Conservation (phyloP, 371 early-diverging fungal species). For the Mortierella sp. region DNA sequence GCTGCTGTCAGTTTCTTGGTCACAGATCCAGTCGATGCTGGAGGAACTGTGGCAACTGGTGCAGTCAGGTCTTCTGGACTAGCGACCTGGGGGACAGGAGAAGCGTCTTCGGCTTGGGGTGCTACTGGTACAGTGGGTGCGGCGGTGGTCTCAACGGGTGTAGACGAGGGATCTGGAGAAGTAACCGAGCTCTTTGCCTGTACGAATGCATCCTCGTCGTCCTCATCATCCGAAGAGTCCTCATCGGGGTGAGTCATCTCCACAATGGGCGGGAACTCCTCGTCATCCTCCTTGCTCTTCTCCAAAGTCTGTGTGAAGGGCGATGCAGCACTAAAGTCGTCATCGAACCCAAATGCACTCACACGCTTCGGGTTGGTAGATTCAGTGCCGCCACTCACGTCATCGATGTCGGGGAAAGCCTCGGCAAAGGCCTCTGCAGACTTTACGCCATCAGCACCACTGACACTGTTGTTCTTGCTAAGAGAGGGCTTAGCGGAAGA, state of each 20-base stretch:
- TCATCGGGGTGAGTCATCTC: conserved; percentile 33
- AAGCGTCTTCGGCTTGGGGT: background rate
- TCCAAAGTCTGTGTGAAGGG: conserved; percentile 16
- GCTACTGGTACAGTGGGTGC: background rate
- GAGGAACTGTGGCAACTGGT: conserved; percentile 10
- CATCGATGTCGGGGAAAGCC: conserved; percentile 53
- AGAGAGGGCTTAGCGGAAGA: conserved; percentile 13
- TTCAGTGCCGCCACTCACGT: conserved; percentile 11
- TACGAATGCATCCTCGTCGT: conserved; percentile 40
- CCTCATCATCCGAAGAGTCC: conserved; percentile 44
- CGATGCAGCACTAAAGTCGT: conserved; percentile 34
- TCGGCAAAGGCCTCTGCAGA: conserved; percentile 47
- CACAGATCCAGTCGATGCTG: conserved; percentile 22
- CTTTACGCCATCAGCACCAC: conserved; percentile 19
- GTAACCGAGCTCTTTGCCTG: conserved; percentile 50
- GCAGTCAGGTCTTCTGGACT: conserved; percentile 2
- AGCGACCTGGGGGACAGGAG: conserved; percentile 3
- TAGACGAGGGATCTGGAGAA: conserved; percentile 55
- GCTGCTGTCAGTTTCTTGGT: conserved; percentile 44
- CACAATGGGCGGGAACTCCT: conserved; percentile 56
- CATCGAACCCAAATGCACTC: conserved; percentile 54
- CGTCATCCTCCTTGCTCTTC: conserved; percentile 31
- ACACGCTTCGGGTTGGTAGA: conserved; percentile 29
- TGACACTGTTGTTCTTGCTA: background rate
- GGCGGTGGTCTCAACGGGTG: background rate